Evolutionary conservation across 2,329 filamentous ascomycete species (phyloP).

Genomic region (Aspergillus eucalypticola): DNA sequence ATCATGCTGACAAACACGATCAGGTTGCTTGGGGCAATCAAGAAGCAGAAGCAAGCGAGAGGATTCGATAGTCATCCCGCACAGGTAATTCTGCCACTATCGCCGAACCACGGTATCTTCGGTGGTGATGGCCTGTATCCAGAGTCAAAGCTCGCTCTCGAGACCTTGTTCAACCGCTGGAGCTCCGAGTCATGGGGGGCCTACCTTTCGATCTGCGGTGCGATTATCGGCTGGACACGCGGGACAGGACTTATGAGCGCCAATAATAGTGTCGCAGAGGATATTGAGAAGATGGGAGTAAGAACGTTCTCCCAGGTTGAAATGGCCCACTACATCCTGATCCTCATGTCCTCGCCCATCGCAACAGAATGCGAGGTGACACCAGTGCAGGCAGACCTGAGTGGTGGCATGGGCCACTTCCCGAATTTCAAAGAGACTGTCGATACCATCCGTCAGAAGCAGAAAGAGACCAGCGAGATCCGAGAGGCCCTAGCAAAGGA

Average conservation of each 20-base stretch:
- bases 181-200: slow-evolving; percentile 8
- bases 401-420: slow-evolving; percentile 2
- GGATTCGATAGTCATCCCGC: slow-evolving; percentile 6
- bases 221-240: slow-evolving; percentile 8
- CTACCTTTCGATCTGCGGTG: slow-evolving; percentile 13
- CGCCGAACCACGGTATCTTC: slow-evolving; percentile 10
- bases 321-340: slow-evolving; percentile 9
- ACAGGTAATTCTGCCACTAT: slow-evolving; percentile 9
- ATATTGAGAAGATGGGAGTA: neutral
- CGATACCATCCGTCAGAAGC: neutral
- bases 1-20: slow-evolving; percentile 10
- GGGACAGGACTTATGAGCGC: slow-evolving; percentile 9
- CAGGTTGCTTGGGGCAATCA: slow-evolving; percentile 2
- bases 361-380: slow-evolving; percentile 2
- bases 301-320: slow-evolving; percentile 9
- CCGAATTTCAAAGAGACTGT: neutral
- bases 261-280: slow-evolving; percentile 9
- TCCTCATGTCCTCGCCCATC: neutral
- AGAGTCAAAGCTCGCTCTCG: slow-evolving; percentile 9
- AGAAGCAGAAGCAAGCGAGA: neutral
- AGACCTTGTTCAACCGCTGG: slow-evolving; percentile 7
- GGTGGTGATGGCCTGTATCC: slow-evolving; percentile 11
- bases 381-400: slow-evolving; percentile 7
- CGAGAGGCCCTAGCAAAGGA: neutral
- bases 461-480: neutral